Conservation (phyloP, 768 basidiomycete species). For the Pisolithus tinctorius region DNA sequence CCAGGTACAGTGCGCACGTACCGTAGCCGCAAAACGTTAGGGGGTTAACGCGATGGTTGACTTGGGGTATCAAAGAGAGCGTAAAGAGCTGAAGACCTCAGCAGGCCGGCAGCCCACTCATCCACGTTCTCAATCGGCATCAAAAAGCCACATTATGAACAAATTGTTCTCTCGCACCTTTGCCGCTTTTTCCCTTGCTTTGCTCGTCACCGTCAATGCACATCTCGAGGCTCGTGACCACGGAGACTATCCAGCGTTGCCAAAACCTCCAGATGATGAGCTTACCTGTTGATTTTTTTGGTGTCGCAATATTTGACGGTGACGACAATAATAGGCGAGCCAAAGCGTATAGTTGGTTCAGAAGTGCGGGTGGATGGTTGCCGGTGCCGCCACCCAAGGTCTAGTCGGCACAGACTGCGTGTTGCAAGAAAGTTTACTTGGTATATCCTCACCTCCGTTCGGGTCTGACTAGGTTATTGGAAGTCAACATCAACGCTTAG, state of each 20-base stretch:
- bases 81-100: background rate
- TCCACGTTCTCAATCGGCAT: background rate
- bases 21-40: too few species aligned
- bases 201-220: background rate
- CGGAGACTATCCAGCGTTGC: background rate
- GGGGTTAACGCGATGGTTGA: too few species aligned
- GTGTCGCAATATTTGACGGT: background rate
- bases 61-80: too few species aligned
- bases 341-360: background rate
- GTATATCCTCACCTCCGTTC: background rate
- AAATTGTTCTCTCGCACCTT: background rate
- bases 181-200: background rate
- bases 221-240: background rate
- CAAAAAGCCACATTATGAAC: too few species aligned
- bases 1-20: too few species aligned
- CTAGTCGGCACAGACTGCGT: background rate
- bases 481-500: background rate
- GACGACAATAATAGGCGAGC: background rate
- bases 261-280: background rate
- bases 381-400: conserved; percentile 5
- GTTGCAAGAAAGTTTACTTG: background rate
- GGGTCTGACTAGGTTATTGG: background rate
- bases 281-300: background rate
- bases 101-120: background rate
- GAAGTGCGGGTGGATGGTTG: background rate